Evolutionary conservation across 2,329 filamentous ascomycete genomes (phyloP).

Genomic region (Moelleriella libera): DNA sequence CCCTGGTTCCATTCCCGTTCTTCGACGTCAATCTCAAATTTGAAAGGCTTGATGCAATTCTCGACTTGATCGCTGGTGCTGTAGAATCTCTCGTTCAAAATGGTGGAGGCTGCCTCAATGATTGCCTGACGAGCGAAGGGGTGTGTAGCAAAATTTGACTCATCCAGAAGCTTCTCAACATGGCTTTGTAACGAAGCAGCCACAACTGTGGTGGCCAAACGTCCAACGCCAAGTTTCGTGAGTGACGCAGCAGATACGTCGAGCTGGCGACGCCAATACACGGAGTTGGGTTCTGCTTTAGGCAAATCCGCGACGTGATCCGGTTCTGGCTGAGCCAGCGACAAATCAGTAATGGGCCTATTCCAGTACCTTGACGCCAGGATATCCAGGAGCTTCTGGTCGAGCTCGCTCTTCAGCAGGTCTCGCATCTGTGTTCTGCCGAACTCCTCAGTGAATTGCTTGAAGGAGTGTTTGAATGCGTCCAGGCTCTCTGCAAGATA

Average conservation of each 20-base stretch:
- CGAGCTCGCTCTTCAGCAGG: constrained; percentile 79
- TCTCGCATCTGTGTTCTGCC: constrained; percentile 80
- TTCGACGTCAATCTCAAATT: constrained; percentile 93
- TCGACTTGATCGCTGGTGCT: constrained; percentile 96
- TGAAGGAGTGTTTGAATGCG: constrained; percentile 95
- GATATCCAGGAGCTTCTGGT: constrained; percentile 87
- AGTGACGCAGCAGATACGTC: constrained; percentile 82
- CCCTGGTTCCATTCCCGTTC: constrained; percentile 78
- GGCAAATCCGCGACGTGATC: constrained; percentile 67
- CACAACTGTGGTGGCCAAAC: constrained; percentile 83
- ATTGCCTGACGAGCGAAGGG: constrained; percentile 92
- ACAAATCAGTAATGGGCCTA: constrained; percentile 77
- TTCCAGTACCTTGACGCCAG: constrained; percentile 96
- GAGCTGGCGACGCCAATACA: constrained; percentile 88
- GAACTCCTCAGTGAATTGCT: constrained; percentile 80
- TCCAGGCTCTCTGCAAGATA: constrained; percentile 93
- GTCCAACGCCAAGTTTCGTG: constrained; percentile 86
- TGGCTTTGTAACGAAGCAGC: constrained; percentile 76
- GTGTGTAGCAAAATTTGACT: constrained; percentile 77
- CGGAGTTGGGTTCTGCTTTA: constrained; percentile 69
- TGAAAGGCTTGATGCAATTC: constrained; percentile 98
- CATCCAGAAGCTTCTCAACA: constrained; percentile 62
- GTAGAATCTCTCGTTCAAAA: constrained; percentile 88
- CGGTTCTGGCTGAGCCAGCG: constrained; percentile 47
- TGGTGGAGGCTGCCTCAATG: constrained; percentile 74